Base-by-base conservation (phyloP, 148 eudicot genomes). In the Polygonum maritimum region DNA sequence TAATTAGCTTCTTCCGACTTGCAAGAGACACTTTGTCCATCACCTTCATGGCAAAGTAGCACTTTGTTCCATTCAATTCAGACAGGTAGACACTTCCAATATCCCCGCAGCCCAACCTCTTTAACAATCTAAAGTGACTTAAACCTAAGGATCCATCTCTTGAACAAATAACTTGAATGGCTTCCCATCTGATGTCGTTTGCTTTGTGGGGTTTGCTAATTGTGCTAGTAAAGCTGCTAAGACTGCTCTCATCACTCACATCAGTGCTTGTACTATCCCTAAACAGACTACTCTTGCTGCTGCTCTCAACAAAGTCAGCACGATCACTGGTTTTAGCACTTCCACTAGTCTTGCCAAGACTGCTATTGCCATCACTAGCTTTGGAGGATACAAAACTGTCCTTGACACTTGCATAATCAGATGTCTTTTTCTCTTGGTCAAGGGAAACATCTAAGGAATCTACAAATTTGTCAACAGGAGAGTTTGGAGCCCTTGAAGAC, bases 41-140 rank as follows among this genome's bases (percentile, higher is more conserved):
- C 71, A 89, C 97, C 79, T 92, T 93, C 89, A 91, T 89, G 10
- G 98, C 98, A 89, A 93, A 93, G 69, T 86, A 91, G 83, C 92
- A 86, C 78, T 89, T 91, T 3, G 97, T 93, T 45, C 98, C 96
- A 78, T 87, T 87, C 79, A 93, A 85, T 78, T 93, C 98, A 0
- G 98, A 86, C 10, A 93, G 94, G 77, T 91, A 89, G 11, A 93
- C 98, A 80, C 97, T 91, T 69, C 98, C 98, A 60, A 93, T 93
- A 82, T 93, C 98, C 40, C 98, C 98, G 74, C 92, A 86, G 18
- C 98, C 98, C 88, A 93, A 80, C 87, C 89, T 87, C 86, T 87
- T 93, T 58, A 93, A 76, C 74, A 91, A 85, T 80, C 92, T 84
- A 73, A 93, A 93, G 74, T 93, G 94, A 84, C 82, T 87, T 81